Evolutionary conservation across 768 basidiomycete species (phyloP).

Genomic region (Trametes cingulata): DNA sequence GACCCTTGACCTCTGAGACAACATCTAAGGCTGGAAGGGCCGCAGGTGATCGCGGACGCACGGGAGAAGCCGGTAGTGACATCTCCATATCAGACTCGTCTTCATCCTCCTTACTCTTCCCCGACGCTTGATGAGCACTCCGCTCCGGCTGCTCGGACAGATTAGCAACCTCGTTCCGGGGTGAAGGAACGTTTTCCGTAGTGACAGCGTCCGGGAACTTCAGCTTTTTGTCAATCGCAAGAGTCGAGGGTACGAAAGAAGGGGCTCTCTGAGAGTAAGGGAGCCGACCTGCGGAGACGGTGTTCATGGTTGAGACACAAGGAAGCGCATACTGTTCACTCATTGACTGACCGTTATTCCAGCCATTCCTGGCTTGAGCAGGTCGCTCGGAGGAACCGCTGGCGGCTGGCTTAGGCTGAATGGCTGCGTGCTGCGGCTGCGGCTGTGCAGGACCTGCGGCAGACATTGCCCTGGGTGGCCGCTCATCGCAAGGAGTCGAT

Average conservation of each 20-base stretch:
- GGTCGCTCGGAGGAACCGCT: not conserved
- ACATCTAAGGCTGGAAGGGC: not conserved
- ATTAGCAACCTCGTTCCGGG: not conserved
- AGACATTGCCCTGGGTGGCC: not conserved
- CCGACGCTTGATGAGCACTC: no score
- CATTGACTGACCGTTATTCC: not conserved
- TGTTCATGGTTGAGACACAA: not conserved
- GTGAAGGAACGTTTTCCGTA: not conserved
- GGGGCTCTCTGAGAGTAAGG: slow-evolving; percentile 9
- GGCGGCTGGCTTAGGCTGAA: not conserved
- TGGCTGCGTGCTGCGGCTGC: not conserved
- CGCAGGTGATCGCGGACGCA: not conserved
- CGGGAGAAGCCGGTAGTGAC: slow-evolving; percentile 15
- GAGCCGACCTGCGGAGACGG: not conserved
- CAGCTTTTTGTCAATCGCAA: slow-evolving; percentile 14
- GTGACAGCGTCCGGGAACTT: slow-evolving; percentile 6
- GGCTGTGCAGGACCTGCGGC: not conserved
- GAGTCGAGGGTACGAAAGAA: slow-evolving; percentile 17
- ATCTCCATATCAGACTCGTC: slow-evolving; percentile 24
- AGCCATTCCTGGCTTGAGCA: not conserved
- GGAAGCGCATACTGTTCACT: not conserved
- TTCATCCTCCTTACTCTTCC: not conserved
- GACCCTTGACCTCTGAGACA: slow-evolving; percentile 8
- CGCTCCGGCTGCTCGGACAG: not conserved
- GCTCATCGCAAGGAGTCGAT: not conserved